Evolutionary conservation across 768 basidiomycete genomes (phyloP), one percentile per base, ranked within the genome.

Genomic region (Galerina marginata): DNA sequence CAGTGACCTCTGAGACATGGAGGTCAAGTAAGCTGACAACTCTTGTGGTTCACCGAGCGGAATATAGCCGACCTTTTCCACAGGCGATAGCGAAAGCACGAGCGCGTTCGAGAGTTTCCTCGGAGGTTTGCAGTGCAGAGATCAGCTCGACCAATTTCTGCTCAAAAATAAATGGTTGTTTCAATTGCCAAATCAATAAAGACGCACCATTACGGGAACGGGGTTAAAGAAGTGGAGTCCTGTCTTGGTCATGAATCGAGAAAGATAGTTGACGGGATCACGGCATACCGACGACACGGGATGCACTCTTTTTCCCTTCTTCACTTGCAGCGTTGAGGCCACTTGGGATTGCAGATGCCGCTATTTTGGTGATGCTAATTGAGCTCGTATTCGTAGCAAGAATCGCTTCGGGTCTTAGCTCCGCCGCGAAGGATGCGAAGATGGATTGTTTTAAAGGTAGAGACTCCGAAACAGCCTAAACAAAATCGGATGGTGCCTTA

Each of bases 121-220:
- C 76, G 7, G 90, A 89, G 2, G 96, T 96, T 86, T 99, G 96
- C 9, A 97, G 82, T 2, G 91, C 95, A 1, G 96, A 87, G 54
- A 99, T 97, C 5, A 99, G 78, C 72, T 99, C 96, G n/a, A 97
- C 95, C 6, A 97, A 79, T 89, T 91, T 92, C 94, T 92, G 64
- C 15, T 4, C 39, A 9, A 9, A 26, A 16, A 12, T 49, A 36
- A 36, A 54, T 33, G 55, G 52, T n/a, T 25, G 5, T 9, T 39
- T 25, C 47, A 29, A 14, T 20, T 39, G 38, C 49, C n/a, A 38
- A 3, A 37, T 7, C 10, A n/a, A 47, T 23, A 45, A 38, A 15
- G 11, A 65, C 84, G 52, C 69, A 93, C 92, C 95, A 97, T 97
- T 36, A 96, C 92, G 2, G 96, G 96, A 4, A 97, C 96, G 4